Evolutionary conservation across 768 basidiomycete genomes (phyloP).

Genomic region (Termitomyces titanicus): DNA sequence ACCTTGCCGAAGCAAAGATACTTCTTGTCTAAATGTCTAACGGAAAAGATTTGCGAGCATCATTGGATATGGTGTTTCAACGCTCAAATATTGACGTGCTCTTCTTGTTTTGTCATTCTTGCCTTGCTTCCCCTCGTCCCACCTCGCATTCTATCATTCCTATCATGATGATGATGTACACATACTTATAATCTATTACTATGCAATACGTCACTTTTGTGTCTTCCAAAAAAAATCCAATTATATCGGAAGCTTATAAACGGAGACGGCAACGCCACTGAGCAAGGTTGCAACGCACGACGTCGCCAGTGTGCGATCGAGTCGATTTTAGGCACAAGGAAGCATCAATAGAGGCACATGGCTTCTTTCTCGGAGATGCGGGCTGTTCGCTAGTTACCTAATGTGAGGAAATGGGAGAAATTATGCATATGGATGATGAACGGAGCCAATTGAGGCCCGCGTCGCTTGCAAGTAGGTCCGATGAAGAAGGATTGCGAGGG

Average conservation of each 20-base stretch:
- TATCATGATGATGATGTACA: not conserved
- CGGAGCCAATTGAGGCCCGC: constrained; percentile 33
- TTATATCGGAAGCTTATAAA: constrained; percentile 19
- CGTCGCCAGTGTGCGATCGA: constrained; percentile 1
- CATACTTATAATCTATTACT: not conserved
- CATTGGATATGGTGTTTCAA: not conserved
- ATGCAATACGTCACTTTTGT: constrained; percentile 7
- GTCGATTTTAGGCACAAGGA: constrained; percentile 20
- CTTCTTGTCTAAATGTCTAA: constrained; percentile 48
- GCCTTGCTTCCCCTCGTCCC: not conserved
- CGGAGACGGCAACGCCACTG: constrained; percentile 15
- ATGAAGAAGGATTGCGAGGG: constrained; percentile 28
- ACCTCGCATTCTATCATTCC: not conserved
- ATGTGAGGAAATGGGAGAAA: not conserved
- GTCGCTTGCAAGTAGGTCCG: constrained; percentile 37
- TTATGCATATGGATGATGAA: constrained; percentile 15
- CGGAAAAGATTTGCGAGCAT: constrained; percentile 6
- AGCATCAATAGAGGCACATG: constrained; percentile 21
- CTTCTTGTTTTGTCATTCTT: not conserved
- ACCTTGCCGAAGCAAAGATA: constrained; percentile 46
- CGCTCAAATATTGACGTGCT: not conserved
- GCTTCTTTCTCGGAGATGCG: constrained; percentile 10
- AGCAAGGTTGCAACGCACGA: constrained; percentile 12
- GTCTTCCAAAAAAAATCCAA: constrained; percentile 8
- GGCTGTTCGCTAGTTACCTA: constrained; percentile 12